These are phyloP conservation scores for Theileria sp. DNA, from an alignment of 169 alveolate genomes.

Conservation along the genomic window DNA sequence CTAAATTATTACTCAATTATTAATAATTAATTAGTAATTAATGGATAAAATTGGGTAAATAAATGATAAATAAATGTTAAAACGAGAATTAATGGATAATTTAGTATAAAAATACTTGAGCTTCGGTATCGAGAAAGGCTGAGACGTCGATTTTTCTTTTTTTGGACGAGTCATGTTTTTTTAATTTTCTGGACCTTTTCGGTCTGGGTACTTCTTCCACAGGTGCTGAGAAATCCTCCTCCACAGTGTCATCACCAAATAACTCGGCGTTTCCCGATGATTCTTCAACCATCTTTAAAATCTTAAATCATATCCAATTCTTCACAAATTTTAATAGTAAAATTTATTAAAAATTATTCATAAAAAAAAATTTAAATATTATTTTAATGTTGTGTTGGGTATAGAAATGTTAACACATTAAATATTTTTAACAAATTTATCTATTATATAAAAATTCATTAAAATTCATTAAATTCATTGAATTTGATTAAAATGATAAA, in stretches of 20 bases:
- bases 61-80: too few relatives aligned
- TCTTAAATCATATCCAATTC: not conserved
- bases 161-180: conserved; percentile 39
- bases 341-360: too few relatives aligned
- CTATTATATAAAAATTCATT: too few relatives aligned
- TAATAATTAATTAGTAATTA: not conserved
- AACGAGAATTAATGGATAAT: not conserved
- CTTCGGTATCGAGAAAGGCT: conserved; percentile 84
- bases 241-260: not conserved
- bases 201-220: not conserved
- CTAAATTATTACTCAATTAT: not conserved
- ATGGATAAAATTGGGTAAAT: too few relatives aligned
- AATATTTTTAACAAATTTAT: too few relatives aligned
- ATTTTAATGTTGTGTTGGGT: too few relatives aligned
- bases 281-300: not conserved
- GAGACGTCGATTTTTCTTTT: conserved; percentile 62
- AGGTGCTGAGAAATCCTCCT: not conserved
- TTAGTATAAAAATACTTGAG: conserved; percentile 70
- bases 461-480: too few relatives aligned
- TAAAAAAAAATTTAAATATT: too few relatives aligned
- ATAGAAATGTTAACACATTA: too few relatives aligned
- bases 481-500: too few relatives aligned
- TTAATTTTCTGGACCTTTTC: conserved; percentile 30
- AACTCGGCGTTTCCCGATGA: not conserved
- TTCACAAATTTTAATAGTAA: too few relatives aligned